phyloP scores from a whole-genome alignment of 352 stramenopile genomes.

The Phytophthora multivora region DNA sequence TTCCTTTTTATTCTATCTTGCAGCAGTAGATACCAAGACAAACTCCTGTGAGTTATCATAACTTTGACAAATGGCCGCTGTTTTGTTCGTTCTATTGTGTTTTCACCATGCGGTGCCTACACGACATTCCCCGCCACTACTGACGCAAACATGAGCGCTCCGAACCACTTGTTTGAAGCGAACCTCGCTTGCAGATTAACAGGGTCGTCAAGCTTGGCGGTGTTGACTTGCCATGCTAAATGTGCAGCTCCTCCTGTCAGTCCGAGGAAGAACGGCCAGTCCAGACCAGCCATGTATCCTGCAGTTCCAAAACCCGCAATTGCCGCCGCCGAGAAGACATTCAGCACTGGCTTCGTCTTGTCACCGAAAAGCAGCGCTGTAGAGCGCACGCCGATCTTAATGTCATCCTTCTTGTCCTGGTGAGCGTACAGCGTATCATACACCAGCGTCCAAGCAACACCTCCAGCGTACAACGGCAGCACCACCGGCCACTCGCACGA shows the following conservation, averaged over 20 bases:
- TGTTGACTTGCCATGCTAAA: constrained; percentile 97
- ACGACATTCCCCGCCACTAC: constrained; percentile 80
- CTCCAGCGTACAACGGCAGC: constrained; percentile 93
- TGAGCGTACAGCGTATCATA: constrained; percentile 99
- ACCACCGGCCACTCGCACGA: constrained; percentile 87
- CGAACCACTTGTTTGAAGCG: constrained; percentile 93
- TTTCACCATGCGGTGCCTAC: constrained; percentile 19
- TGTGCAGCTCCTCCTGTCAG: constrained; percentile 89
- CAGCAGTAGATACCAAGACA: too few relatives aligned
- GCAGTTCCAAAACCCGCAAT: constrained; percentile 71
- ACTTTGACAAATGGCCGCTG: too few relatives aligned
- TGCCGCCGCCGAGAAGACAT: constrained; percentile 75
- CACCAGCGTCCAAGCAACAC: constrained; percentile 98
- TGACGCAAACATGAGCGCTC: constrained; percentile 81
- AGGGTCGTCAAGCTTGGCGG: constrained; percentile 93
- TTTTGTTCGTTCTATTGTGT: too few relatives aligned
- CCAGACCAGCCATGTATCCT: constrained; percentile 80
- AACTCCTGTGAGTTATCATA: too few relatives aligned
- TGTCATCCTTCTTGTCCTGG: constrained; percentile 98
- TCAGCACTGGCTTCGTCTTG: constrained; percentile 93
- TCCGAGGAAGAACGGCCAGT: constrained; percentile 91
- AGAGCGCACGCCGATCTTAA: constrained; percentile 94
- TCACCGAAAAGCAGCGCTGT: constrained; percentile 96
- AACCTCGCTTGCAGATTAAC: constrained; percentile 95
- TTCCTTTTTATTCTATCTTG: neutral